Base-by-base conservation (phyloP, 805 yeast genomes). In the Candida vartiovaarae region DNA sequence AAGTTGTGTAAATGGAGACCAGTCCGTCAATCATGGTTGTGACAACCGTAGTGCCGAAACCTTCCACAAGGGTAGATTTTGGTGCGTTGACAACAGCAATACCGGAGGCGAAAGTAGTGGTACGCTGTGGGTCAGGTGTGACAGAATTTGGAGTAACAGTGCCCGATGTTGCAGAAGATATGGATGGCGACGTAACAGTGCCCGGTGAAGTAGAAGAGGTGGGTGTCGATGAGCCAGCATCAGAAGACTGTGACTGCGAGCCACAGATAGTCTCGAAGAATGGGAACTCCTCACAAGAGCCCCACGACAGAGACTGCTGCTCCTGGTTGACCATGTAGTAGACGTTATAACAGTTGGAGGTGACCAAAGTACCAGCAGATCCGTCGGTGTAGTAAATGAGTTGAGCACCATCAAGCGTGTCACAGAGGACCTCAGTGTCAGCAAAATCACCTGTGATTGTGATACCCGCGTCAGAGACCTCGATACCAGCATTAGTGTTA, bases 271-370 rank as follows among this genome's bases (percentile, higher is more conserved):
- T 20, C 33, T 48, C 42, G 39, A 46, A 52, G 51, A 54, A 52
- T 44, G 61, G 52, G 48, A 50, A 57, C 40, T 57, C 61, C 20
- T 41, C 45, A 47, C 61, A 57, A 8, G 51, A 36, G 7, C 40
- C 30, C 61, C 61, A 57, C 15, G 47, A 46, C 28, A 57, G 40
- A 4, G 36, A 40, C 23, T 47, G 34, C 10, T 35, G 38, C 4
- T 45, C 41, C 6, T 44, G 8, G 25, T 51, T 51, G 29, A 48
- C 55, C 35, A 57, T 36, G 37, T 40, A 40, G 45, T 47, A 56
- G 28, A 57, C 58, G 36, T 51, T 44, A 41, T 39, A 49, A 42
- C 61, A 57, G 50, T 57, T 51, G 26, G 56, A 32, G 4, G 60
- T 51, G 34, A 57, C 40, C 23, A 57, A 45, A 5, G 45, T 47